Conservation (phyloP, 2,329 filamentous ascomycete species). For the Sarocladium kiliense region DNA sequence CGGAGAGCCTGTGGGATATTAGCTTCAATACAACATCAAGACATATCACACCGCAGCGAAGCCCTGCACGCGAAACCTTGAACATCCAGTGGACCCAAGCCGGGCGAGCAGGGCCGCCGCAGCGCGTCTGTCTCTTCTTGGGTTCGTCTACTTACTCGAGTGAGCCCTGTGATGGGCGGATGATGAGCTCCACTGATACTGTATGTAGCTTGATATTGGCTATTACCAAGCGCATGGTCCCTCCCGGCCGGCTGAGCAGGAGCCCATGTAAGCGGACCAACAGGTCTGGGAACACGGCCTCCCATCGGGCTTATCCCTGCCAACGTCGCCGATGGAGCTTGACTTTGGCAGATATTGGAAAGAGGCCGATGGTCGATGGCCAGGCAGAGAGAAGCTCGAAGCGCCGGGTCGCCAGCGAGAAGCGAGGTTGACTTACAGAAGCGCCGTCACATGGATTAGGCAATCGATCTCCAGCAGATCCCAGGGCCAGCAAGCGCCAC, state of each 20-base stretch:
- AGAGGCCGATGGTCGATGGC: neutral
- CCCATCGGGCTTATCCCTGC: neutral
- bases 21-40: neutral
- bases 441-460: neutral
- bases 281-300: neutral
- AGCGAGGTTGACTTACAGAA: conserved; percentile 6
- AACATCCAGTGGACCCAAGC: neutral
- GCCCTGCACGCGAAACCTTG: neutral
- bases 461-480: neutral
- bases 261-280: neutral
- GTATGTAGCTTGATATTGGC: neutral
- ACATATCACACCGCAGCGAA: conserved; percentile 2
- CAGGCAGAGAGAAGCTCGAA: conserved; percentile 4
- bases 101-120: conserved; percentile 1
- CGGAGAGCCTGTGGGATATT: neutral
- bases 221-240: conserved; percentile 6
- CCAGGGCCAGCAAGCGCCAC: neutral
- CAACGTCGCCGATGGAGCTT: neutral
- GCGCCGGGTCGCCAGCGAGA: conserved; percentile 4
- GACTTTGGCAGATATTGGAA: neutral
- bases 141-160: neutral
- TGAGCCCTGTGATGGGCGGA: neutral
- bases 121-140: neutral
- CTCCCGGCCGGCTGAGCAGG: neutral
- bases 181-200: conserved; percentile 3